phyloP scores from a whole-genome alignment of 2,329 filamentous ascomycete genomes.

The Colletotrichum abscissum region DNA sequence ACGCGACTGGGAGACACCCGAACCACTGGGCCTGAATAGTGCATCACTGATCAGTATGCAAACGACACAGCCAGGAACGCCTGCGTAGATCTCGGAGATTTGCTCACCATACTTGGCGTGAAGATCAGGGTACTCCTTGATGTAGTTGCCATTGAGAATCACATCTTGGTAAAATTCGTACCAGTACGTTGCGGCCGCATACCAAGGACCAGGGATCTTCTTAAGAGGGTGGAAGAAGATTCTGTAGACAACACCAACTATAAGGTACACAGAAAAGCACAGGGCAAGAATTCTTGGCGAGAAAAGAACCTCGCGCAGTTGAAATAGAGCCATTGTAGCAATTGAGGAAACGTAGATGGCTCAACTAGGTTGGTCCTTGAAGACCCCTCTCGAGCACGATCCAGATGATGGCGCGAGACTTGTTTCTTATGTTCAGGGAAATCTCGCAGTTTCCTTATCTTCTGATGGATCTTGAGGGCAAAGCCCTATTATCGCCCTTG shows the following conservation, averaged over 20 bases:
- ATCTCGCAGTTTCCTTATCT: no score
- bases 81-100: not conserved
- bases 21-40: not conserved
- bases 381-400: not conserved
- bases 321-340: not conserved
- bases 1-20: not conserved
- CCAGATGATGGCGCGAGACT: not conserved
- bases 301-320: not conserved
- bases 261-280: not conserved
- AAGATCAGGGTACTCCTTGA: slow-evolving; percentile 15
- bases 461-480: no score
- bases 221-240: not conserved
- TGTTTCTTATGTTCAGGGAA: not conserved
- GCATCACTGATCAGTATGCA: not conserved
- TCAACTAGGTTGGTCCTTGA: not conserved
- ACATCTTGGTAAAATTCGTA: slow-evolving; percentile 42
- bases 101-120: slow-evolving; percentile 2
- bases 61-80: not conserved
- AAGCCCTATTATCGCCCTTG: no score
- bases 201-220: not conserved
- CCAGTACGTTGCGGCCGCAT: slow-evolving; percentile 21
- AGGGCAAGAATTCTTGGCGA: not conserved
- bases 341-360: not conserved
- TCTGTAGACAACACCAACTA: not conserved
- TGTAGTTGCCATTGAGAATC: slow-evolving; percentile 16